Percentiles rank a stretch among this genome's conserved stretches.
These are phyloP conservation scores for Aurantiochytrium sp. DNA, from an alignment of 108 stramenopile species.

Conservation along the genomic window DNA sequence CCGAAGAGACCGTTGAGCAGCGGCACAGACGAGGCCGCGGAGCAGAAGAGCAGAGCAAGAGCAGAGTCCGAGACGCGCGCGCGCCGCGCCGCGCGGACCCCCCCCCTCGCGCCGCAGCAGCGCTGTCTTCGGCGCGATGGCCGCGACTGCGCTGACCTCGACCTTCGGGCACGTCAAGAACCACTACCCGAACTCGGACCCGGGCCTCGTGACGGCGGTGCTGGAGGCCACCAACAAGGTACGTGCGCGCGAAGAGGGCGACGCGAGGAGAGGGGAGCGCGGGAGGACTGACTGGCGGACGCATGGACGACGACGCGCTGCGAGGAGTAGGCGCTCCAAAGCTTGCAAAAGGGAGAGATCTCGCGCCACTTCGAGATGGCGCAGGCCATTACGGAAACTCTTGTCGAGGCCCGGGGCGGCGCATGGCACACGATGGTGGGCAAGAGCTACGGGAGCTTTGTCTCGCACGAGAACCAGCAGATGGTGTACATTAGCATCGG, in stretches of 20 bases:
- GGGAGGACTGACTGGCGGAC: no score
- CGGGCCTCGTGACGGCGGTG: not conserved
- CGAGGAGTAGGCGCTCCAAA: not conserved
- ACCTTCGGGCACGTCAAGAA: not conserved
- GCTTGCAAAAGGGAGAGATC: not conserved
- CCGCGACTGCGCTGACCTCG: not conserved
- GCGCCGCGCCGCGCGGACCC: no score
- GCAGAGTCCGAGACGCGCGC: not conserved
- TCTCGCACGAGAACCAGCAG: not conserved
- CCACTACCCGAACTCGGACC: not conserved
- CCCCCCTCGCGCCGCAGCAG: no score
- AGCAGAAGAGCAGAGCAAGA: not conserved
- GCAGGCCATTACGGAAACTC: not conserved
- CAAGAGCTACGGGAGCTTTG: constrained; percentile 9
- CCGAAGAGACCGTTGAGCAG: not conserved
- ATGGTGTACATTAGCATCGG: not conserved
- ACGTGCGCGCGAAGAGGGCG: no score
- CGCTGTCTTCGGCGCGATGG: no score
- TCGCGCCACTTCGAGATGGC: not conserved
- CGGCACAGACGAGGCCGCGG: not conserved
- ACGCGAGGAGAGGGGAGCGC: no score
- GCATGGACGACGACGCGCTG: no score
- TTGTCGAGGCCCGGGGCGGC: not conserved
- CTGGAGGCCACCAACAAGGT: not conserved
- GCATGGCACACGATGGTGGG: constrained; percentile 27